phyloP scores from a whole-genome alignment of 2,329 filamentous ascomycete species.

The Trichoderma gracile region DNA sequence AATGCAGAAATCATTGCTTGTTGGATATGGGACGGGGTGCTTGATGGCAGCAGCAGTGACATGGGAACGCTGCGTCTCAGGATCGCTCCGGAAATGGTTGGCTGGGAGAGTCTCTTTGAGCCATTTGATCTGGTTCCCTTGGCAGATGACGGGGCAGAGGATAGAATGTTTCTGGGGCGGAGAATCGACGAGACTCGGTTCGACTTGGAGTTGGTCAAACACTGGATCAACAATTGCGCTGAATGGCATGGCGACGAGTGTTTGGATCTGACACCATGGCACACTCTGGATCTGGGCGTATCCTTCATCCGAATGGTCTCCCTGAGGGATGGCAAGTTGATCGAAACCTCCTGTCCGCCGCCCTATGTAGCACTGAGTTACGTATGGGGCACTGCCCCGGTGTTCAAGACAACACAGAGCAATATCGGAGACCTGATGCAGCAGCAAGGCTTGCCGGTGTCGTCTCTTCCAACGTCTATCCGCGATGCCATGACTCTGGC shows the following conservation, averaged over 20 bases:
- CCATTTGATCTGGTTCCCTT: constrained; percentile 22
- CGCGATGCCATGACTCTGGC: constrained; percentile 23
- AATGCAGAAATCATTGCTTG: constrained; percentile 21
- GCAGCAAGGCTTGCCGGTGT: constrained; percentile 1
- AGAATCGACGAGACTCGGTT: not conserved
- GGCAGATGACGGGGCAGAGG: not conserved
- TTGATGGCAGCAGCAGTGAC: not conserved
- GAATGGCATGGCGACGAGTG: constrained; percentile 21
- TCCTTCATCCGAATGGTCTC: constrained; percentile 23
- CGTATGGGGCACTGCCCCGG: constrained; percentile 14
- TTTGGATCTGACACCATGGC: constrained; percentile 12
- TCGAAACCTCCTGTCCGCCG: constrained; percentile 11
- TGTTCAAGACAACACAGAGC: constrained; percentile 16
- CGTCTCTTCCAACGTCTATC: constrained; percentile 20
- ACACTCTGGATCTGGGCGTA: constrained; percentile 10
- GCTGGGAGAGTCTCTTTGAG: constrained; percentile 19
- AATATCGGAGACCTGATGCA: constrained; percentile 14
- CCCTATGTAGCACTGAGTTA: constrained; percentile 23
- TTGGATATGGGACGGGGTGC: constrained; percentile 24
- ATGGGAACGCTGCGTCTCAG: constrained; percentile 17
- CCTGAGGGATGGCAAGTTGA: constrained; percentile 3
- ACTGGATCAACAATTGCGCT: constrained; percentile 9
- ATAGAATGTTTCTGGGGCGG: not conserved
- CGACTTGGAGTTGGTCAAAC: not conserved
- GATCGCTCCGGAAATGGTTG: constrained; percentile 17